Evolutionary conservation across 345 rosid genomes (phyloP).

Genomic region (Populus tremula): DNA sequence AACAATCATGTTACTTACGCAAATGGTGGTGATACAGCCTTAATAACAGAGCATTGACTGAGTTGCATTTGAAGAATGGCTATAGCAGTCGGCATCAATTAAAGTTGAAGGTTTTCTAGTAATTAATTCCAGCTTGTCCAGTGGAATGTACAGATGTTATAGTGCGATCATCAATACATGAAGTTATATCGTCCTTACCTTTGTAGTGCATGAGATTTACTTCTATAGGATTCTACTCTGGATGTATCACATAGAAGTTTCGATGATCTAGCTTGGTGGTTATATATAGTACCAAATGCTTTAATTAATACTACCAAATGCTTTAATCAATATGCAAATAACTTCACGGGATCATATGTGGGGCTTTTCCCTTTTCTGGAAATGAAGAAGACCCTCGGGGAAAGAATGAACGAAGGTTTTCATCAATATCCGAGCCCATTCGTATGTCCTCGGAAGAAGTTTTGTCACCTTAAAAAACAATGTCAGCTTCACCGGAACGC

Average conservation of each 20-base stretch:
- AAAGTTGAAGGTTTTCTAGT: conserved; percentile 26
- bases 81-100: neutral
- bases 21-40: conserved; percentile 41
- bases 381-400: neutral
- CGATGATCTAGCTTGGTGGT: conserved; percentile 3
- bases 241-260: conserved; percentile 26
- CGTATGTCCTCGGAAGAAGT: neutral
- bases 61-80: neutral
- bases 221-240: neutral
- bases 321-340: neutral
- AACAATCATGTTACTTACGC: conserved; percentile 39
- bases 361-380: neutral
- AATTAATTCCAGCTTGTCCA: conserved; percentile 21
- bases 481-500: too few relatives aligned
- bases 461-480: neutral
- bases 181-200: conserved; percentile 18
- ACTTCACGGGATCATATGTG: neutral
- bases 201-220: conserved; percentile 15
- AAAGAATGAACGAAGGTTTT: neutral
- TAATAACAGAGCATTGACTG: conserved; percentile 35
- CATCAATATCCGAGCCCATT: too few relatives aligned
- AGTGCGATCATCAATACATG: conserved; percentile 36
- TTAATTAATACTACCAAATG: neutral
- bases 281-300: conserved; percentile 9
- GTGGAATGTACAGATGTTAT: conserved; percentile 47